Evolutionary conservation across 495 filamentous ascomycete species (phyloP).

Genomic region (Aspergillus asperescens): DNA sequence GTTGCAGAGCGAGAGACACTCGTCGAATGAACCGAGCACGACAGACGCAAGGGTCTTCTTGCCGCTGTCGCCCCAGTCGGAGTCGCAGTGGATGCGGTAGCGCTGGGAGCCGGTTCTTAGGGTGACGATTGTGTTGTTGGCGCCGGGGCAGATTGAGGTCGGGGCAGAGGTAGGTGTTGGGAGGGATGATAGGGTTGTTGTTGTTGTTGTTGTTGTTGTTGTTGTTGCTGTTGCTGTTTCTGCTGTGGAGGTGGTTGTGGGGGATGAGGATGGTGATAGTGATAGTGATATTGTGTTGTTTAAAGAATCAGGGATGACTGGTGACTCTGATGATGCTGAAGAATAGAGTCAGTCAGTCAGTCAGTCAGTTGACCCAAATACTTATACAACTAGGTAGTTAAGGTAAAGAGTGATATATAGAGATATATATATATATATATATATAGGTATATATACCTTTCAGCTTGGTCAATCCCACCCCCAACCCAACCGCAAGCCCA

Average conservation of each 20-base stretch:
- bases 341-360: background rate
- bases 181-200: background rate
- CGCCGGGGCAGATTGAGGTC: constrained; percentile 2
- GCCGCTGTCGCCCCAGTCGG: constrained; percentile 1
- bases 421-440: background rate
- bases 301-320: background rate
- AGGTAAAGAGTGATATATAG: background rate
- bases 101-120: background rate
- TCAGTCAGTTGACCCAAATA: background rate
- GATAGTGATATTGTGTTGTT: background rate
- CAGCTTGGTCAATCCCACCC: background rate
- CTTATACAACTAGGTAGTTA: background rate
- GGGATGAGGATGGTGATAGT: constrained; percentile 1
- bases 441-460: background rate
- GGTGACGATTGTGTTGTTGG: constrained; percentile 8
- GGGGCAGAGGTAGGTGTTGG: background rate
- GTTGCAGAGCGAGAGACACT: constrained; percentile 9
- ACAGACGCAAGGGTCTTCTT: constrained; percentile 11
- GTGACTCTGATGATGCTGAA: background rate
- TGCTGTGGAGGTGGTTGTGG: background rate
- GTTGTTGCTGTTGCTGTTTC: too few species aligned
- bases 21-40: constrained; percentile 4
- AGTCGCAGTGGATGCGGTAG: constrained; percentile 14
- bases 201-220: constrained; percentile 2
- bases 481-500: constrained; percentile 9